Evolutionary conservation across 352 stramenopile genomes (phyloP).

Genomic region (Pythium rhizo-oryzae): DNA sequence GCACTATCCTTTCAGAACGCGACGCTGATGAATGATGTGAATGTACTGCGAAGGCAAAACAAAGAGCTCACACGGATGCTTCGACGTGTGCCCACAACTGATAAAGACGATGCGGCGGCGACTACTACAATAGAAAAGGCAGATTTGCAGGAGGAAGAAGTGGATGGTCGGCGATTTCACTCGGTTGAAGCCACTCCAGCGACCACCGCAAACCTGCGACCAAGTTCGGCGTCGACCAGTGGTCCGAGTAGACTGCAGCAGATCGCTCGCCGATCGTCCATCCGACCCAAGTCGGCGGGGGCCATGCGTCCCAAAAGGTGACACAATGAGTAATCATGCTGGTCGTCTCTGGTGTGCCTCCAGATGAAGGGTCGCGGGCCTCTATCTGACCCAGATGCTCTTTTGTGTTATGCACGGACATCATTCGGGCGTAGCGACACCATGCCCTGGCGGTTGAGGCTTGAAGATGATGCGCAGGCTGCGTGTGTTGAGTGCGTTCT

Average conservation of each 20-base stretch:
- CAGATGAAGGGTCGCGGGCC: neutral
- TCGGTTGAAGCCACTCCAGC: neutral
- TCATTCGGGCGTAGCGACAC: conserved; percentile 97
- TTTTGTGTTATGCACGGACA: conserved; percentile 97
- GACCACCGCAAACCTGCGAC: neutral
- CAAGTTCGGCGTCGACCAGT: neutral
- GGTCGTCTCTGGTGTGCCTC: neutral
- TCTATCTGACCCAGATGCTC: conserved; percentile 83
- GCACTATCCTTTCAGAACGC: conserved; percentile 75
- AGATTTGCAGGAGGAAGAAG: conserved; percentile 6
- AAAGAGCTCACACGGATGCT: conserved; percentile 65
- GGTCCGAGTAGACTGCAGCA: conserved; percentile 5
- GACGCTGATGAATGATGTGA: conserved; percentile 65
- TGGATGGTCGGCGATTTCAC: conserved; percentile 1
- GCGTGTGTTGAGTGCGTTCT: conserved; percentile 96
- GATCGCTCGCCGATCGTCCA: conserved; percentile 13
- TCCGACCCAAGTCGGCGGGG: conserved; percentile 36
- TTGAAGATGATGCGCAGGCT: conserved; percentile 95
- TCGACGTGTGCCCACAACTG: conserved; percentile 4
- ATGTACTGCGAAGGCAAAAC: conserved; percentile 58
- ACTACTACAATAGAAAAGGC: neutral
- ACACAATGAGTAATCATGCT: neutral
- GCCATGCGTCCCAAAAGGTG: conserved; percentile 5
- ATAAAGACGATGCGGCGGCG: neutral
- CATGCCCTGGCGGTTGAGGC: conserved; percentile 95